A percentile compares a stretch with the other conserved stretches of the same genome.
phyloP scores from a whole-genome alignment of 2,329 filamentous ascomycete species.

The Aspergillus sclerotialis region DNA sequence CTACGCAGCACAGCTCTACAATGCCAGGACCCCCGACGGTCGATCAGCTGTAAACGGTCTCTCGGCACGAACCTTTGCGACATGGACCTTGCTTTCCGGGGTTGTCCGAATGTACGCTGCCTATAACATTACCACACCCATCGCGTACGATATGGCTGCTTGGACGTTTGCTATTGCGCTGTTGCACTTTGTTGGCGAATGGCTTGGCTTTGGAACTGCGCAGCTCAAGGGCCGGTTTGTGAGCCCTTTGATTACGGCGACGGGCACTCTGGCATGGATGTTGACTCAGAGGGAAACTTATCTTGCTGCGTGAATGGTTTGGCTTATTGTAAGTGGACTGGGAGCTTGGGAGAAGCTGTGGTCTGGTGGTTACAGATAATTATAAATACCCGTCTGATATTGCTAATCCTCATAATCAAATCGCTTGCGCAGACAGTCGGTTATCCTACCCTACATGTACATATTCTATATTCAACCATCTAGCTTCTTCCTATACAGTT shows the following conservation, averaged over 20 bases:
- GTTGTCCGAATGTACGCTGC: constrained; percentile 76
- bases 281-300: constrained; percentile 45
- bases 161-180: constrained; percentile 77
- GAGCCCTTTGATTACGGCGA: constrained; percentile 53
- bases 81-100: constrained; percentile 75
- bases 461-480: constrained; percentile 9
- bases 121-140: constrained; percentile 67
- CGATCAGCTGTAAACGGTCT: constrained; percentile 60
- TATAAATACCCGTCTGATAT: neutral
- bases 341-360: constrained; percentile 1
- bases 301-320: constrained; percentile 14
- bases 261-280: constrained; percentile 56
- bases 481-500: constrained; percentile 70
- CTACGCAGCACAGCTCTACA: constrained; percentile 81
- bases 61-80: constrained; percentile 73
- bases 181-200: constrained; percentile 72
- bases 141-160: constrained; percentile 71
- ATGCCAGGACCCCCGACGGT: constrained; percentile 47
- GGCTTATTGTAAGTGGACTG: neutral
- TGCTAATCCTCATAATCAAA: too few species aligned
- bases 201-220: constrained; percentile 70
- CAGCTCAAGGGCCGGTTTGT: constrained; percentile 54
- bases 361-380: neutral
- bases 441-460: neutral
- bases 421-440: too few species aligned